phyloP scores from a whole-genome alignment of 176 grass and related monocot genomes.

The Tuctoria greenei region DNA sequence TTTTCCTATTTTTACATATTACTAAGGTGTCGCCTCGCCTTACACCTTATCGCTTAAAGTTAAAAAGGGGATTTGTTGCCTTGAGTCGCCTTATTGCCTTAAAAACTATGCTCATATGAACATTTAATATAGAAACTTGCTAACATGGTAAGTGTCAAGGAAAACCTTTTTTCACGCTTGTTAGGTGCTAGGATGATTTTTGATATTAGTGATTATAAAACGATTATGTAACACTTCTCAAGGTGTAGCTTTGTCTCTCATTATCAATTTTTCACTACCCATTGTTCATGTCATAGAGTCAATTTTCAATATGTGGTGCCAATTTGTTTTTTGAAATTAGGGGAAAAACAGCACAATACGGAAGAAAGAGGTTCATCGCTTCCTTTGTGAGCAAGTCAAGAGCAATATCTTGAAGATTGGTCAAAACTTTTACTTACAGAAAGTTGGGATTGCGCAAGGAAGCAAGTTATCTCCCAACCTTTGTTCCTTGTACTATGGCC shows the following conservation, averaged over 20 bases:
- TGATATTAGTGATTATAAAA: not conserved
- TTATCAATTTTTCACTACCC: constrained; percentile 5
- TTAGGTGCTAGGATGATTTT: not conserved
- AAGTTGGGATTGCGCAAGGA: constrained; percentile 85
- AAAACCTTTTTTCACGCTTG: not conserved
- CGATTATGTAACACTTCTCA: not conserved
- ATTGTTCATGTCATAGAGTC: not conserved
- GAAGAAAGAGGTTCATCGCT: constrained; percentile 50
- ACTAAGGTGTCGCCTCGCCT: too few species aligned
- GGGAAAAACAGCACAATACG: constrained; percentile 35
- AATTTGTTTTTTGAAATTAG: constrained; percentile 40
- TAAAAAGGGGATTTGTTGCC: too few species aligned
- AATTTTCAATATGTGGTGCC: not conserved
- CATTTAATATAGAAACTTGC: not conserved
- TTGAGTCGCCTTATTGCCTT: too few species aligned
- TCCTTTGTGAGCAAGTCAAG: constrained; percentile 61
- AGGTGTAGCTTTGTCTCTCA: constrained; percentile 9
- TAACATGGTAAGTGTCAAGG: not conserved
- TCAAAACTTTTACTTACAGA: constrained; percentile 66
- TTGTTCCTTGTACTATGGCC: constrained; percentile 81
- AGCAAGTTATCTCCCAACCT: constrained; percentile 71
- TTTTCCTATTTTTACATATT: too few species aligned
- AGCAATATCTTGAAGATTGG: constrained; percentile 70
- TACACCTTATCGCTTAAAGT: too few species aligned
- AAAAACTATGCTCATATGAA: constrained; percentile 10